Evolutionary conservation across 1,139 yeast genomes (phyloP).

Genomic region (Tardiomyces digboiensis): DNA sequence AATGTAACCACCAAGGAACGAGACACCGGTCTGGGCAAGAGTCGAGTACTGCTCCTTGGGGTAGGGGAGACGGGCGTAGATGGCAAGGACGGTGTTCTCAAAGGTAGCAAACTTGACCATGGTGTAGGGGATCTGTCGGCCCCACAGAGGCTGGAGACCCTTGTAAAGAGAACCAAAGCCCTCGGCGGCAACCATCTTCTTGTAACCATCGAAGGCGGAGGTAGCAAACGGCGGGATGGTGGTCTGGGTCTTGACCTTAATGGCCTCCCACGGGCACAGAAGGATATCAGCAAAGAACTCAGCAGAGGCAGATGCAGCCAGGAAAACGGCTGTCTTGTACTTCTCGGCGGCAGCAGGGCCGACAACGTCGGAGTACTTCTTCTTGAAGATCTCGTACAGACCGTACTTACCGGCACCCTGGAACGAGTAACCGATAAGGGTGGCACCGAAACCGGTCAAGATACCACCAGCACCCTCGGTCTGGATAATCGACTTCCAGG

Average conservation of each 20-base stretch:
- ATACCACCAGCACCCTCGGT: conserved; percentile 56
- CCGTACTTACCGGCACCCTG: conserved; percentile 91
- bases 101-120: conserved; percentile 80
- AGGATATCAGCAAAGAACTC: conserved; percentile 75
- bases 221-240: conserved; percentile 60
- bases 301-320: conserved; percentile 74
- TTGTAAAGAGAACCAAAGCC: conserved; percentile 56
- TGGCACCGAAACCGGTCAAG: conserved; percentile 71
- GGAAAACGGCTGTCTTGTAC: conserved; percentile 54
- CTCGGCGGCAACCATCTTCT: conserved; percentile 44
- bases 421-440: conserved; percentile 69
- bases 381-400: conserved; percentile 69
- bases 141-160: conserved; percentile 73
- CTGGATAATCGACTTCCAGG: conserved; percentile 52
- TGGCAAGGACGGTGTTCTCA: conserved; percentile 66
- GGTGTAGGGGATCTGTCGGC: conserved; percentile 81
- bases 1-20: conserved; percentile 73
- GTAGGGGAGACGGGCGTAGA: conserved; percentile 43
- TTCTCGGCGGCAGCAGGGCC: conserved; percentile 47
- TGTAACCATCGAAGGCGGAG: conserved; percentile 40
- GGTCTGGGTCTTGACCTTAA: conserved; percentile 74
- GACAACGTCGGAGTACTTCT: conserved; percentile 46
- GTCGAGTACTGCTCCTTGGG: conserved; percentile 37
- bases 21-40: conserved; percentile 66
- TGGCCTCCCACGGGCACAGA: conserved; percentile 78